Conservation (phyloP, 768 basidiomycete genomes). For the Pleurotus djamor region DNA sequence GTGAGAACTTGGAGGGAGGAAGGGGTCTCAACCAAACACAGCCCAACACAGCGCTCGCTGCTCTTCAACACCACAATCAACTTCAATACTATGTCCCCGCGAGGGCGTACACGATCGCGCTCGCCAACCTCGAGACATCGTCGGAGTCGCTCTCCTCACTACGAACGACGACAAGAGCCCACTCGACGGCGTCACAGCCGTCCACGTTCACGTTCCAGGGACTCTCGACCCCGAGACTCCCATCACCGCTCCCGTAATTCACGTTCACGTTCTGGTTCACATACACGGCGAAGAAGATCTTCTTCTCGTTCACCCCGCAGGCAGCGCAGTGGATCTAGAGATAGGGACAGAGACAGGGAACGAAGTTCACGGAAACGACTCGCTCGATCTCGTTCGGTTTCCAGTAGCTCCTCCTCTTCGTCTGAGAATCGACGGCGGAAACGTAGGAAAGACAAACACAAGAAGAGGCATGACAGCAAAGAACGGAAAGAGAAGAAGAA, state of each 20-base stretch:
- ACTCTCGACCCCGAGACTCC: neutral
- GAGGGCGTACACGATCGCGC: neutral
- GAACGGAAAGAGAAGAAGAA: slow-evolving; percentile 55
- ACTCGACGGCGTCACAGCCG: slow-evolving; percentile 3
- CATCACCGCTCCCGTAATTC: slow-evolving; percentile 1
- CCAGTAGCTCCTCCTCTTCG: slow-evolving; percentile 42
- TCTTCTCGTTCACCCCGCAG: slow-evolving; percentile 21
- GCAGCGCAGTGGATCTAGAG: slow-evolving; percentile 30
- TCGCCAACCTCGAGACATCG: neutral
- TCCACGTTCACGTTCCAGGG: slow-evolving; percentile 8
- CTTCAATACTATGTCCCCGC: neutral
- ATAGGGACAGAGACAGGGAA: slow-evolving; percentile 25
- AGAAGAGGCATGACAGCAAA: slow-evolving; percentile 45
- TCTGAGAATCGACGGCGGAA: slow-evolving; percentile 34
- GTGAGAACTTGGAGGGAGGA: neutral
- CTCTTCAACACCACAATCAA: neutral
- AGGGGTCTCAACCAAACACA: neutral
- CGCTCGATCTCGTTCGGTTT: slow-evolving; percentile 35
- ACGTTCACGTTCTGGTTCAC: slow-evolving; percentile 7
- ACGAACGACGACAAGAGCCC: neutral
- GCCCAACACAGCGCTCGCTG: neutral
- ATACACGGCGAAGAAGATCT: slow-evolving; percentile 6
- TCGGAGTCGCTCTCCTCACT: neutral
- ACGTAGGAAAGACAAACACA: slow-evolving; percentile 39
- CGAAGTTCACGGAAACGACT: slow-evolving; percentile 26